Conservation (phyloP, 441 rosid genomes). For the Populus hybrid region DNA sequence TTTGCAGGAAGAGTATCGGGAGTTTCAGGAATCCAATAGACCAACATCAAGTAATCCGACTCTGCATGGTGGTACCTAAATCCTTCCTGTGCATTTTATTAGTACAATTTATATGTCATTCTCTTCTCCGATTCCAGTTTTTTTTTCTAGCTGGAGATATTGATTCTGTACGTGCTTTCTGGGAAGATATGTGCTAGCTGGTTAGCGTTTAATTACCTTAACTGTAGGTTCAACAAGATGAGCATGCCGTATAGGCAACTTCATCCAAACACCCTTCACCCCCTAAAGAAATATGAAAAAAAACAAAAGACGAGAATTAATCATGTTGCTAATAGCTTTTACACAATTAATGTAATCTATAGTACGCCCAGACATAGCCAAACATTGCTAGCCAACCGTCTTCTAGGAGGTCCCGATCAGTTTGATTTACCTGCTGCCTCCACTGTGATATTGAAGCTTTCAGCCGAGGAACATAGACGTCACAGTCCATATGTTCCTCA, state of each 20-base stretch:
- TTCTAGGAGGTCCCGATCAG: neutral
- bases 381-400: neutral
- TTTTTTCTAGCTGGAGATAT: neutral
- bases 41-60: constrained; percentile 75
- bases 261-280: constrained; percentile 59
- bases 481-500: constrained; percentile 25
- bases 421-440: constrained; percentile 30
- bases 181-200: neutral
- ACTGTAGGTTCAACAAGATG: constrained; percentile 62
- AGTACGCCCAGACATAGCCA: neutral
- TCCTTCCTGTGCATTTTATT: constrained; percentile 52
- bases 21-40: constrained; percentile 54
- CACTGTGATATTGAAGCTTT: constrained; percentile 35
- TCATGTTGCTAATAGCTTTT: neutral
- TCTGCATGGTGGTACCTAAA: constrained; percentile 86
- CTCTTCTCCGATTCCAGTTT: neutral
- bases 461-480: constrained; percentile 28
- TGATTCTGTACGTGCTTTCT: neutral
- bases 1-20: constrained; percentile 55
- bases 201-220: constrained; percentile 34
- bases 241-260: constrained; percentile 37
- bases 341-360: neutral
- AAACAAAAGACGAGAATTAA: neutral
- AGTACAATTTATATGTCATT: neutral
- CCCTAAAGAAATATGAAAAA: constrained; percentile 31